Evolutionary conservation across 2,329 filamentous ascomycete genomes (phyloP).

Genomic region (Sarocladium brachiariae): DNA sequence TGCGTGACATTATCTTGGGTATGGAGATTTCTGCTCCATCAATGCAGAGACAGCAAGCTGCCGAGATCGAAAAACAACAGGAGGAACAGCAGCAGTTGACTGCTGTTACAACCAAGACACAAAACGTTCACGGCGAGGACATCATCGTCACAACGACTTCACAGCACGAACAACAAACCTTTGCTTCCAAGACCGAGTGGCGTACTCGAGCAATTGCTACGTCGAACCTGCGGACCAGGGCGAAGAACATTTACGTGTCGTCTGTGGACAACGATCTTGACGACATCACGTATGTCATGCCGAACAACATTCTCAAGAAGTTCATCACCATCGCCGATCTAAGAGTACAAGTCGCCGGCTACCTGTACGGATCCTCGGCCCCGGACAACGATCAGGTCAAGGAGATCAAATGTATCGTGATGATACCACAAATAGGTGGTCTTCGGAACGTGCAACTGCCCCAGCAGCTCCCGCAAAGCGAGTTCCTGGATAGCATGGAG

Average conservation of each 20-base stretch:
- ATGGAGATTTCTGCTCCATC: conserved; percentile 99
- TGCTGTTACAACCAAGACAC: conserved; percentile 95
- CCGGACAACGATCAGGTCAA: conserved; percentile 93
- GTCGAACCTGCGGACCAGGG: conserved; percentile 83
- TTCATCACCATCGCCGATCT: conserved; percentile 98
- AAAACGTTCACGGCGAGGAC: conserved; percentile 94
- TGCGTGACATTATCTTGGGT: conserved; percentile 95
- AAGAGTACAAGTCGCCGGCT: conserved; percentile 91
- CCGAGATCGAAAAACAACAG: conserved; percentile 98
- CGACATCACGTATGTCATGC: conserved; percentile 95
- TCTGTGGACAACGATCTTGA: conserved; percentile 89
- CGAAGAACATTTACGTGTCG: conserved; percentile 98
- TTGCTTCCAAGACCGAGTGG: conserved; percentile 98
- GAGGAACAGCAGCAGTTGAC: conserved; percentile 95
- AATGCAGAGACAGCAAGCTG: conserved; percentile 95
- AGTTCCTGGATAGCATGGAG: conserved; percentile 80
- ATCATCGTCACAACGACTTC: conserved; percentile 98
- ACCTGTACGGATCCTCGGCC: conserved; percentile 78
- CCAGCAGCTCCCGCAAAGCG: conserved; percentile 83
- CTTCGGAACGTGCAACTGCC: conserved; percentile 88
- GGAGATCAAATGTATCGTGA: conserved; percentile 92
- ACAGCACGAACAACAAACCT: conserved; percentile 94
- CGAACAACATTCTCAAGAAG: conserved; percentile 95
- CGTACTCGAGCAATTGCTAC: conserved; percentile 93
- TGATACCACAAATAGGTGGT: conserved; percentile 94